Evolutionary conservation across 2,329 filamentous ascomycete genomes (phyloP).

Genomic region (Cordyceps cicadae): DNA sequence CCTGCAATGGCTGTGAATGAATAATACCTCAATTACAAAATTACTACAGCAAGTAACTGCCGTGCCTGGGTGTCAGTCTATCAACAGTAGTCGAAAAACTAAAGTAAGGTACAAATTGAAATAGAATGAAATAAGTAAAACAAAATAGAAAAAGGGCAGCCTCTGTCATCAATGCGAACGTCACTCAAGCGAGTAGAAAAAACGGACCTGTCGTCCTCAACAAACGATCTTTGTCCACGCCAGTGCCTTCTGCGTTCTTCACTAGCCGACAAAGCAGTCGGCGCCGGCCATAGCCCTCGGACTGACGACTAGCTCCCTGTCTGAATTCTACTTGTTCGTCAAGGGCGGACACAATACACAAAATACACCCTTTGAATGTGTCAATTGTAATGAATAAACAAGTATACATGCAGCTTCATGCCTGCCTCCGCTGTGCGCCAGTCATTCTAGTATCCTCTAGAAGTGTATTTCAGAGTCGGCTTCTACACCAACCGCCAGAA

Average conservation of each 20-base stretch:
- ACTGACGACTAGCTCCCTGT: neutral
- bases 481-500: neutral
- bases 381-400: neutral
- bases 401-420: neutral
- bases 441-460: constrained; percentile 2
- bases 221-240: neutral
- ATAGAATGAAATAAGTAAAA: too few relatives aligned
- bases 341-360: too few relatives aligned
- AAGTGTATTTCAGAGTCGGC: neutral
- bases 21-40: too few relatives aligned
- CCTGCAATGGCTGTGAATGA: too few relatives aligned
- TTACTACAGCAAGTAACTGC: too few relatives aligned
- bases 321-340: neutral
- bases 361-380: neutral
- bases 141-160: too few relatives aligned
- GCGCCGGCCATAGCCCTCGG: neutral
- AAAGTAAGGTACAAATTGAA: too few relatives aligned
- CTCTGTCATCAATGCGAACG: too few relatives aligned
- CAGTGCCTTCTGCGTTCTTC: neutral
- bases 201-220: too few relatives aligned
- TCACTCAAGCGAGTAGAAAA: too few relatives aligned
- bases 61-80: too few relatives aligned
- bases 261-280: neutral
- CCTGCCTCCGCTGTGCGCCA: constrained; percentile 6
- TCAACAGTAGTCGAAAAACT: too few relatives aligned